These are phyloP conservation scores for Paecilomyces sp. DNA, from an alignment of 2,329 filamentous ascomycete species.

Conservation along the genomic window DNA sequence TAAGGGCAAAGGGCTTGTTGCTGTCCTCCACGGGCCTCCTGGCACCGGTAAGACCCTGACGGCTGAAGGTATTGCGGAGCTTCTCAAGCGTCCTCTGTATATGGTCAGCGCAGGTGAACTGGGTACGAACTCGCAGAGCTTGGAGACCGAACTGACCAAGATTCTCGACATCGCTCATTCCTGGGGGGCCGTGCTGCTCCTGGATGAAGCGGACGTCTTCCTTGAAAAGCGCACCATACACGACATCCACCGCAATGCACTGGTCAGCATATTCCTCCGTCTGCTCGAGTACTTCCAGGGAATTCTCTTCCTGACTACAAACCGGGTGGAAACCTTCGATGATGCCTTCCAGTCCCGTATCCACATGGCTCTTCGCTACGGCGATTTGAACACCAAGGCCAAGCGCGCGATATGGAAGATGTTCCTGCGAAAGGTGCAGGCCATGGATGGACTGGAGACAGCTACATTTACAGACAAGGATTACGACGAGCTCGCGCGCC, in stretches of 20 bases:
- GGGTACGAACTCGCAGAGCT: conserved; percentile 64
- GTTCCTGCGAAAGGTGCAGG: conserved; percentile 67
- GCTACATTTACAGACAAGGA: conserved; percentile 51
- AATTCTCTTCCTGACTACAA: conserved; percentile 83
- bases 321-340: conserved; percentile 79
- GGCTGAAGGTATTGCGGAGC: conserved; percentile 76
- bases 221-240: conserved; percentile 75
- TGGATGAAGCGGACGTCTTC: conserved; percentile 82
- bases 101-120: conserved; percentile 77
- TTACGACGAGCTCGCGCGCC: conserved; percentile 57
- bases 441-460: conserved; percentile 53
- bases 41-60: conserved; percentile 87
- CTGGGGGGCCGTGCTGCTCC: conserved; percentile 77
- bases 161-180: conserved; percentile 79
- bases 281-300: conserved; percentile 88
- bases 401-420: conserved; percentile 76
- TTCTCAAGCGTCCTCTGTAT: conserved; percentile 74
- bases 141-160: conserved; percentile 72
- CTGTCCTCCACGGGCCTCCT: conserved; percentile 75
- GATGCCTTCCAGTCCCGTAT: conserved; percentile 86
- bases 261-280: conserved; percentile 81
- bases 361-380: conserved; percentile 77
- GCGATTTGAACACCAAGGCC: conserved; percentile 63
- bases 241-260: conserved; percentile 76
- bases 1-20: conserved; percentile 79